phyloP scores from a whole-genome alignment of 805 yeast genomes.

The Metschnikowia vanudenii region DNA sequence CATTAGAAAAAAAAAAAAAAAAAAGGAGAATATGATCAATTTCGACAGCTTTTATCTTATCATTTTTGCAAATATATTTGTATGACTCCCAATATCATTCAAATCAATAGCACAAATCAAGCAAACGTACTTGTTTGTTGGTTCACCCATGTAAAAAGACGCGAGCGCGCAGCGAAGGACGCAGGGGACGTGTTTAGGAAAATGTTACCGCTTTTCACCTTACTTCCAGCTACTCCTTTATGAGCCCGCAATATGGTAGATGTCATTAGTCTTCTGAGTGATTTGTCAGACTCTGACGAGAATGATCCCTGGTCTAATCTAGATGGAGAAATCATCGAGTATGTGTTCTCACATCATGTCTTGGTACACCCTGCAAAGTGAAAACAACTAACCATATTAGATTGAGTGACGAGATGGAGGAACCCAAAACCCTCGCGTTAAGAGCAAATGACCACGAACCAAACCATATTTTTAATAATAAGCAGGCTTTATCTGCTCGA shows the following conservation, averaged over 20 bases:
- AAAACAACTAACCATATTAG: constrained; percentile 3
- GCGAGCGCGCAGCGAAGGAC: background rate
- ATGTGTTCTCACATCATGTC: constrained; percentile 4
- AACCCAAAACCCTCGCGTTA: background rate
- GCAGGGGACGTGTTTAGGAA: background rate
- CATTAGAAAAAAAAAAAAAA: too few species aligned
- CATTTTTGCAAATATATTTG: too few species aligned
- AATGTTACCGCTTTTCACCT: background rate
- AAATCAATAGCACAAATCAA: too few species aligned
- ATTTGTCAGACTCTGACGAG: constrained; percentile 2
- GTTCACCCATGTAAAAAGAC: too few species aligned
- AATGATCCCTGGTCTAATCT: background rate
- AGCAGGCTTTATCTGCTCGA: background rate
- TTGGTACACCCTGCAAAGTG: too few species aligned
- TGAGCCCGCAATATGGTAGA: constrained; percentile 9
- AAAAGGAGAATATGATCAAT: too few species aligned
- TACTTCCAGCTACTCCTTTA: background rate
- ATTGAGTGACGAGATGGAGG: constrained; percentile 7
- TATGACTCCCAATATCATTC: too few species aligned
- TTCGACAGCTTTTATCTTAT: too few species aligned
- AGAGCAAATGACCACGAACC: background rate
- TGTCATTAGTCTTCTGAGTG: constrained; percentile 19
- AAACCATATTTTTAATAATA: background rate
- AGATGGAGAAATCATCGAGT: constrained; percentile 12
- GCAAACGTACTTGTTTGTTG: too few species aligned